Base-by-base conservation (phyloP, 495 filamentous ascomycete species). In the Hamigera avellanea region DNA sequence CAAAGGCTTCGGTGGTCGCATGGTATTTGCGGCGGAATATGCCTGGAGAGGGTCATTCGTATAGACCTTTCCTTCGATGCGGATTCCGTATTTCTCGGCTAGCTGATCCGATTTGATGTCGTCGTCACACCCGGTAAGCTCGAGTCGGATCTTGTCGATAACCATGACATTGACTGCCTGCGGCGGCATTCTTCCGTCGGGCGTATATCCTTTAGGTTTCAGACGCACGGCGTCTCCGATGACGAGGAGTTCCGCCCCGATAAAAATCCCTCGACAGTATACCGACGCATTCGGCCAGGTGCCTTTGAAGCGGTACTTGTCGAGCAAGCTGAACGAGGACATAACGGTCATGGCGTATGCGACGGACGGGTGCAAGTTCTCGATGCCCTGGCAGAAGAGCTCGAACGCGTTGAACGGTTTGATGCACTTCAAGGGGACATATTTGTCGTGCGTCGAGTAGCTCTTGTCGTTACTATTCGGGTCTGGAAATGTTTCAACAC, bases 381-480 rank as follows among this genome's bases (percentile, higher is more conserved):
- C 43, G 21, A 60, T 46, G 2, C 45, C 49, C n/a, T 49, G 40
- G 5, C 79, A 42, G 36, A 67, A 66, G 6, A 61, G 46, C 34
- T 69, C 52, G 52, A 59, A 77, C 26, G 68, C 56, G 21, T 58
- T 54, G 14, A 80, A 70, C 0, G 76, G 75, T 23, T 73, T 67
- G 26, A 75, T 67, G 33, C 60, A 62, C 19, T 69, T 61, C 14
- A 80, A 42, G 0, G 63, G 64, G 4, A 78, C 54, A 39, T 78
- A 78, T 45, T 56, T 64, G 43, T 69, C 67, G 16, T 69, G 69
- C 32, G 66, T 51, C 2, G 67, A 69, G 17, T 61, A 59, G 14
- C 59, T 53, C 42, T 78, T 77, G 38, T 70, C 56, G n/a, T 51
- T 43, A 18, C 52, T 52, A 36, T 71, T 59, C 0, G 69, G 69